Base-by-base conservation (phyloP, 352 stramenopile genomes). In the Globisporangium apiculatum region DNA sequence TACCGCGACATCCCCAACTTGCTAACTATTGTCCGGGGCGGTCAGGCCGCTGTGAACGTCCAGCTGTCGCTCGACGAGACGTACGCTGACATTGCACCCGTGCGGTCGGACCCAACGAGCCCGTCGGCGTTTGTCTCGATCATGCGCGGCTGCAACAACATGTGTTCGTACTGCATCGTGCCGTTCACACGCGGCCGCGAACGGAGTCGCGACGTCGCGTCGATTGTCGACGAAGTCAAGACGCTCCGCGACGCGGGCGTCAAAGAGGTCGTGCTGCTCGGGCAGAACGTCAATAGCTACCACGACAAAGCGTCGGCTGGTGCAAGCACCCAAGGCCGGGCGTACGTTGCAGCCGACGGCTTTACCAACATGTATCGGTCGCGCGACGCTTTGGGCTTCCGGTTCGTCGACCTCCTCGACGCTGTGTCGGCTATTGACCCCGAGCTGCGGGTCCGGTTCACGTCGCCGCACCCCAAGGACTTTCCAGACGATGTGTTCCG, bases 271-370 rank as follows among this genome's bases (percentile, higher is more conserved):
- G 89, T 98, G 53, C 76, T 99, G 38, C 78, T 99, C n/a, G 98
- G 98, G 43, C 98, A 99, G 75, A 99, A 99, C 73, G 97, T 99
- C 48, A 99, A 99, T 76, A 98, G 89, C 55, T 99, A 99, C 72
- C 96, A 99, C 71, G 97, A 99, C 77, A 91, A 82, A 31, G 79
- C 87, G 60, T 91, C 81, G 0, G 75, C 86, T 48, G 83, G 77
- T 15, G 83, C 83, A 14, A 50, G 59, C 12, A 76, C 91, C 48
- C 65, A 79, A 24, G 86, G 86, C 1, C 81, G 86, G 7, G 76
- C 74, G 36, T 95, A 95, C 65, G 79, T 89, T 12, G 74, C 93
- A 11, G 96, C 96, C 43, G 75, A 85, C 14, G 96, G 95, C 15
- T 99, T 99, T 69, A 79, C 54, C 50, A 98, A 99, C 74, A 96